Evolutionary conservation across 2,329 filamentous ascomycete species (phyloP).

Genomic region (Phialophora verrucosa): DNA sequence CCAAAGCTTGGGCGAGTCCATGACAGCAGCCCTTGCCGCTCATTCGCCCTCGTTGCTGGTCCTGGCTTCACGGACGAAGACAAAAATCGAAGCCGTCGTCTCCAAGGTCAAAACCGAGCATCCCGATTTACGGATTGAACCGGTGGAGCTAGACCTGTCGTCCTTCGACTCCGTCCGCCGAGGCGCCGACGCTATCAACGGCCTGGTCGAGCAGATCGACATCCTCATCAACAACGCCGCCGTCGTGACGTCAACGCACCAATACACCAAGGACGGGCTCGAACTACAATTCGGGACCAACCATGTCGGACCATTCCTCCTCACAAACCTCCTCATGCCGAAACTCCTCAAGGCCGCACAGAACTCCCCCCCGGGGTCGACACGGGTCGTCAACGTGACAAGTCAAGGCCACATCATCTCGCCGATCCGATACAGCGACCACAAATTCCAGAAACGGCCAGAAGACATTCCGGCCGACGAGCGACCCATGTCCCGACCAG

Average conservation of each 20-base stretch:
- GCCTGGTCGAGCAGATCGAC: slow-evolving; percentile 45
- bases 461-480: slow-evolving; percentile 28
- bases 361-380: slow-evolving; percentile 23
- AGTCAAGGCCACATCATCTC: slow-evolving; percentile 40
- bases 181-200: slow-evolving; percentile 44
- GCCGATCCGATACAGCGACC: slow-evolving; percentile 45
- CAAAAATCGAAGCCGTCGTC: slow-evolving; percentile 45
- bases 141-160: slow-evolving; percentile 46
- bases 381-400: slow-evolving; percentile 40
- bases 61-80: slow-evolving; percentile 47
- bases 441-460: slow-evolving; percentile 44
- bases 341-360: slow-evolving; percentile 44
- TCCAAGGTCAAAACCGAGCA: slow-evolving; percentile 35
- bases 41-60: slow-evolving; percentile 47
- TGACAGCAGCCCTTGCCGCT: slow-evolving; percentile 46
- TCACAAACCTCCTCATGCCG: slow-evolving; percentile 50
- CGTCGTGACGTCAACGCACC: slow-evolving; percentile 45
- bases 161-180: slow-evolving; percentile 44
- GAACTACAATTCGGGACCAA: slow-evolving; percentile 51
- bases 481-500: slow-evolving; percentile 22
- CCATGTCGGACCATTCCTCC: slow-evolving; percentile 49
- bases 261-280: slow-evolving; percentile 43
- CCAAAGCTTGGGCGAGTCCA: slow-evolving; percentile 47
- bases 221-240: slow-evolving; percentile 55
- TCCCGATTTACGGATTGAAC: slow-evolving; percentile 39